Evolutionary conservation across 768 basidiomycete species (phyloP), one percentile per base, ranked within the genome.

Genomic region (Boletus huronensis): DNA sequence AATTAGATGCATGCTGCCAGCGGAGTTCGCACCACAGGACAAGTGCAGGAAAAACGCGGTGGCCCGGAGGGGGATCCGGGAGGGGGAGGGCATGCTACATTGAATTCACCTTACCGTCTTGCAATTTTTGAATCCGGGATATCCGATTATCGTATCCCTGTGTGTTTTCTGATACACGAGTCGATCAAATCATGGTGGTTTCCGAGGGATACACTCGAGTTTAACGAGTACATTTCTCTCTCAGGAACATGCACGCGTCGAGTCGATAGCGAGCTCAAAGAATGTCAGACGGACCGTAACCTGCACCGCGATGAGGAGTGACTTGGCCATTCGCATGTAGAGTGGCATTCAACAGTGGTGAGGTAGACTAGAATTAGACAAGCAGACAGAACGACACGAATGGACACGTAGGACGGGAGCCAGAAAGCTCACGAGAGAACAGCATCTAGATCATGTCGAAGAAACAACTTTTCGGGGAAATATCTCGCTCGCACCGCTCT

Each of bases 401-500:
- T 17, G 45, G 19, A 53, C 32, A 52, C 14, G 28, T 6, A 19
- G 29, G 0, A 42, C 6, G 3, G 26, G 11, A 11, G 10, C 29
- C 29, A 45, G 5, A 19, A 57, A 26, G 19, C 13, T 69, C 58
- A 68, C 31, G 43, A 53, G 14, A 68, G 50, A 17, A 75, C 58
- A 29, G 60, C 69, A 59, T 88, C 81, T 52, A 89, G 70, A 56
- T 79, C 74, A 45, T 75, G 75, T 39, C 69, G 75, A 17, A 63
- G 59, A 63, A 87, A 91, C 41, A 71, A 65, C 25, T 53, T 54
- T 65, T 93, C 90, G 0, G 87, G 75, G 65, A 86, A 95, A 67
- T 94, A 95, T 62, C 87, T 77, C 39, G 93, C 93, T 41, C 87
- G 77, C 29, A 96, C 90, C 16, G 80, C 79, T 59, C 87, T 79